These are phyloP conservation scores for Calonectria hawksworthii DNA, from an alignment of 2,329 filamentous ascomycete species.

Conservation along the genomic window DNA sequence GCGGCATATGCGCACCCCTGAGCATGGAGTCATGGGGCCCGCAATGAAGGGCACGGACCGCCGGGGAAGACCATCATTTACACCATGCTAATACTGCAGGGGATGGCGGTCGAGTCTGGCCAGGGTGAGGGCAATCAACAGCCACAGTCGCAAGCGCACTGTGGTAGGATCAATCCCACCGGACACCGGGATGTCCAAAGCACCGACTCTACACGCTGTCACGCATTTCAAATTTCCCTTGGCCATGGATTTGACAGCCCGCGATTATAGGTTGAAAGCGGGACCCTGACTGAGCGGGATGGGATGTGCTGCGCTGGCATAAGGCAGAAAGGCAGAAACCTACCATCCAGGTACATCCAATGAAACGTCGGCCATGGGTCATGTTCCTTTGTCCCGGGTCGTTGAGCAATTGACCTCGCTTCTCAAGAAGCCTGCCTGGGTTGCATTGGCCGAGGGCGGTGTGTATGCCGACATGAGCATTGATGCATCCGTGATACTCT, in stretches of 20 bases:
- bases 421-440: not conserved
- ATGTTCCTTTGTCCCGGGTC: conserved; percentile 22
- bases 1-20: conserved; percentile 41
- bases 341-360: conserved; percentile 16
- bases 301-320: conserved; percentile 17
- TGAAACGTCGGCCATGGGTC: conserved; percentile 10
- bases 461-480: not conserved
- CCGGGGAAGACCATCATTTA: conserved; percentile 33
- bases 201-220: conserved; percentile 18
- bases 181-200: conserved; percentile 18
- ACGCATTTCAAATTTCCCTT: conserved; percentile 26
- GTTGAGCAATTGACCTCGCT: conserved; percentile 10
- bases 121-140: conserved; percentile 33
- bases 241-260: conserved; percentile 8
- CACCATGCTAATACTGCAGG: conserved; percentile 41
- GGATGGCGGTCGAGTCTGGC: conserved; percentile 37
- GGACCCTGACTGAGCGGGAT: conserved; percentile 1
- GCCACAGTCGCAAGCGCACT: conserved; percentile 33
- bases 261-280: conserved; percentile 17
- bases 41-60: conserved; percentile 38
- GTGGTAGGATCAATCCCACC: conserved; percentile 24
- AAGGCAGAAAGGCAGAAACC: conserved; percentile 22
- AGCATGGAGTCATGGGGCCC: conserved; percentile 39
- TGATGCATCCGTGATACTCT: conserved; percentile 4
- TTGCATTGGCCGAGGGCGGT: not conserved